Base-by-base conservation (phyloP, 495 filamentous ascomycete species). In the Aspergillus campestris region DNA sequence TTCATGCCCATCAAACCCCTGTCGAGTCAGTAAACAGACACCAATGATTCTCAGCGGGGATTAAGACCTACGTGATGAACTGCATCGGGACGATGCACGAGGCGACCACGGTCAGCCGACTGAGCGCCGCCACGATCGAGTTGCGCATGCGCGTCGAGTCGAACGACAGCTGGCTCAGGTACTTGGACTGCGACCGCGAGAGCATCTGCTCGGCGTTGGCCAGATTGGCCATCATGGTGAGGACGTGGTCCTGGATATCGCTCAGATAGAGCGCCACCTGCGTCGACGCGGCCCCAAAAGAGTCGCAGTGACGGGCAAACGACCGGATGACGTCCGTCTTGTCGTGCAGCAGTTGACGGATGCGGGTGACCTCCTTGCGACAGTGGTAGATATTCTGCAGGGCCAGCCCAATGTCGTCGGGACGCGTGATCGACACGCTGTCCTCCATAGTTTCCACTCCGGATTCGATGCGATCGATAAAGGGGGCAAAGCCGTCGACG, bases 201-300 rank as follows among this genome's bases (percentile, higher is more conserved):
- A 96, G 77, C 74, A 96, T 94, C 71, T 95, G 92, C 62, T 96
- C 90, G 46, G 88, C 90, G 51, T 94, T 87, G 8, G 78, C 77
- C 27, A 96, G 70, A 59, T 91, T 95, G 52, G 79, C 82, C 73
- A 91, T 88, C 89, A 95, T 95, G 45, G 90, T 95, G 28, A 96
- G 80, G 34, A 96, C 87, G 71, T 96, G 90, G 62, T 96, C 90
- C 60, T 94, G 89, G 48, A 95, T 91, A 67, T 95, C 90, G 43
- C 84, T 83, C 0, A 96, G 75, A 57, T 95, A 96, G 47, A 95
- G 73, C 10, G 85, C 87, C 50, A 96, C 90, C 56, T 95, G 87
- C 61, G 84, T 83, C 5, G 84, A 79, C 0, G 89, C 83, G 7
- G 90, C 85, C 18, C 88, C 81, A 48, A 82, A 77, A 67, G 87